Evolutionary conservation across 75 land plant species (phyloP).

Genomic region (Pinus tabuliformis): DNA sequence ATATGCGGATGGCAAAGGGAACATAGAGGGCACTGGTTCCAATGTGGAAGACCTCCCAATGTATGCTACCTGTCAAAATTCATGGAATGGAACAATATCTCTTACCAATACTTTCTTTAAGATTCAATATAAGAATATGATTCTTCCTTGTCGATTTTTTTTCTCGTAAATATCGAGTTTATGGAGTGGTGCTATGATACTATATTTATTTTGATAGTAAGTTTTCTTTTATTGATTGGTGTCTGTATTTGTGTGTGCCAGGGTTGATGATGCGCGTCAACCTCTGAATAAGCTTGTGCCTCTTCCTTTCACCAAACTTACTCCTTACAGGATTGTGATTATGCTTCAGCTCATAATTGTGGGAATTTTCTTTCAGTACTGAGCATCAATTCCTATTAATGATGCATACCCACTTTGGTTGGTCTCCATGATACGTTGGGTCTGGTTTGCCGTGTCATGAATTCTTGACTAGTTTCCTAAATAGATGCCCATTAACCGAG

Average conservation of each 20-base stretch:
- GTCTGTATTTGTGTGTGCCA: constrained; percentile 10
- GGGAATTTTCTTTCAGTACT: constrained; percentile 76
- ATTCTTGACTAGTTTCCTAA: constrained; percentile 86
- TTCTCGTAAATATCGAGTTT: background rate
- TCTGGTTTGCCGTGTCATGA: constrained; percentile 89
- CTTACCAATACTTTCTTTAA: background rate
- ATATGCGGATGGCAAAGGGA: constrained; percentile 62
- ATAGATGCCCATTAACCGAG: constrained; percentile 78
- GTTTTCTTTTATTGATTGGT: background rate
- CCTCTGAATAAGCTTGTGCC: constrained; percentile 68
- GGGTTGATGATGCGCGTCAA: constrained; percentile 79
- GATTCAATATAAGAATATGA: background rate
- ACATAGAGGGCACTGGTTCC: constrained; percentile 78
- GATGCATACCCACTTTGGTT: constrained; percentile 82
- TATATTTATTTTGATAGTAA: background rate
- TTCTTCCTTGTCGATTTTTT: background rate
- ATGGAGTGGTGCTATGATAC: background rate
- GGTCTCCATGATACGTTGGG: constrained; percentile 74
- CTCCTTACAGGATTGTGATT: constrained; percentile 75
- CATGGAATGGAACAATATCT: background rate
- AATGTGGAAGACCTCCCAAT: constrained; percentile 76
- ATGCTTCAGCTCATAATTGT: constrained; percentile 73
- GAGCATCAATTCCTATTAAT: constrained; percentile 60
- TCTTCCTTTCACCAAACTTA: constrained; percentile 62
- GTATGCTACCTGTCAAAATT: constrained; percentile 24